Conservation (phyloP, 306 rosid genomes). For the Myrica gale region DNA sequence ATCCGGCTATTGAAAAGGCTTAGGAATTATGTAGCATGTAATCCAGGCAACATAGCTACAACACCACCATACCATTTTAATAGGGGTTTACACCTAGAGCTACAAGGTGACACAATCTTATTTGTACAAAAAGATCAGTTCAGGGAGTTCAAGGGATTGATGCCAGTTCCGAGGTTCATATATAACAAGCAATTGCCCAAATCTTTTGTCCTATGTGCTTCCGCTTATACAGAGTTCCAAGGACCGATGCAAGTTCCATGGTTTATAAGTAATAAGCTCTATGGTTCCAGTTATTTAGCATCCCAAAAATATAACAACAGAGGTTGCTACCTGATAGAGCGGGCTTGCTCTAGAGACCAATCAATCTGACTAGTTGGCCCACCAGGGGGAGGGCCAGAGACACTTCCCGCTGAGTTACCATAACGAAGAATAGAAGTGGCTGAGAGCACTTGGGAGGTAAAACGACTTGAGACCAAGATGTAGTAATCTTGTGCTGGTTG, state of each 20-base stretch:
- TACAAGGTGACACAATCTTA: not conserved
- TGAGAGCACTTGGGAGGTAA: slow-evolving; percentile 57
- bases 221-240: no score
- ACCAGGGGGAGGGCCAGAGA: slow-evolving; percentile 60
- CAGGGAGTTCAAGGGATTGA: not conserved
- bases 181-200: not conserved
- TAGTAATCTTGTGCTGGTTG: slow-evolving; percentile 68
- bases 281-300: not conserved
- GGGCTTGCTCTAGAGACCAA: slow-evolving; percentile 83
- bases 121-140: not conserved
- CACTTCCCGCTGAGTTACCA: slow-evolving; percentile 56
- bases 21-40: not conserved
- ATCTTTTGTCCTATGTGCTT: not conserved
- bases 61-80: not conserved
- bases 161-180: not conserved
- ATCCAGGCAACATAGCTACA: not conserved
- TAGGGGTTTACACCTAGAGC: not conserved
- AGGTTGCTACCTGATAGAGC: slow-evolving; percentile 60
- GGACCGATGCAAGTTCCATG: no score
- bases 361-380: slow-evolving; percentile 69
- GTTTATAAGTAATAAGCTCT: no score
- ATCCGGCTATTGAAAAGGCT: not conserved
- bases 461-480: slow-evolving; percentile 68
- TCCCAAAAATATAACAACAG: not conserved
- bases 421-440: slow-evolving; percentile 66